Evolutionary conservation across 257 asterid species (phyloP).

Genomic region (Scutellaria baicalensis): DNA sequence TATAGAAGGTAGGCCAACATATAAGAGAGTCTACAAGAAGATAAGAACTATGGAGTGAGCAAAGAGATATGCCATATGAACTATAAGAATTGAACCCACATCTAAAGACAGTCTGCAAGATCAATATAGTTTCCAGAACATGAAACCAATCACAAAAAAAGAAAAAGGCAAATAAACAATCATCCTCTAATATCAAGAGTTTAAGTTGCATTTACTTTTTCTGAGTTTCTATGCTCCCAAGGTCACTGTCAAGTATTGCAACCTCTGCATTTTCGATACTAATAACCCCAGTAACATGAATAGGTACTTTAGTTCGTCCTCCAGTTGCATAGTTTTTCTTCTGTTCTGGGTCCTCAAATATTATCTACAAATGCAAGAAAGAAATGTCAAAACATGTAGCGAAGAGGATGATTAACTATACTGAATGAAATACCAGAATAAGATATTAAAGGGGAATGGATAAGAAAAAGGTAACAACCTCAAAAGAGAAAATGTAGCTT

Average conservation of each 20-base stretch:
- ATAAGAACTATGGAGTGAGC: background rate
- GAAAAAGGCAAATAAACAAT: background rate
- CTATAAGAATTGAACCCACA: background rate
- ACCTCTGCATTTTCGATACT: conserved; percentile 60
- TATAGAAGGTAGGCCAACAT: too few relatives aligned
- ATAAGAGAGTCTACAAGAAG: too few relatives aligned
- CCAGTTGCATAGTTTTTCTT: conserved; percentile 78
- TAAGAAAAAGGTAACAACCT: conserved; percentile 42
- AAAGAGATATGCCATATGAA: background rate
- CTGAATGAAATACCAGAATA: background rate
- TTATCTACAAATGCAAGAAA: conserved; percentile 38
- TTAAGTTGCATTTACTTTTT: conserved; percentile 49
- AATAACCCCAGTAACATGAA: conserved; percentile 68
- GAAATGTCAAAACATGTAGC: conserved; percentile 10
- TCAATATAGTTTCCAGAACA: conserved; percentile 7
- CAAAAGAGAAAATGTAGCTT: conserved; percentile 62
- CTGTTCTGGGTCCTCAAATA: conserved; percentile 64
- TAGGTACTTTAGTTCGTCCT: conserved; percentile 69
- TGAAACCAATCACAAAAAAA: background rate
- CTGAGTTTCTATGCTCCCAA: conserved; percentile 64
- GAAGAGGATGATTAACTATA: background rate
- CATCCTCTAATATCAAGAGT: conserved; percentile 6
- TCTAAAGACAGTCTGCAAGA: background rate
- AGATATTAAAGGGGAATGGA: conserved; percentile 4
- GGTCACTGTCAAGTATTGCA: conserved; percentile 74